phyloP scores from a whole-genome alignment of 306 rosid genomes.

The Neltuma alba region DNA sequence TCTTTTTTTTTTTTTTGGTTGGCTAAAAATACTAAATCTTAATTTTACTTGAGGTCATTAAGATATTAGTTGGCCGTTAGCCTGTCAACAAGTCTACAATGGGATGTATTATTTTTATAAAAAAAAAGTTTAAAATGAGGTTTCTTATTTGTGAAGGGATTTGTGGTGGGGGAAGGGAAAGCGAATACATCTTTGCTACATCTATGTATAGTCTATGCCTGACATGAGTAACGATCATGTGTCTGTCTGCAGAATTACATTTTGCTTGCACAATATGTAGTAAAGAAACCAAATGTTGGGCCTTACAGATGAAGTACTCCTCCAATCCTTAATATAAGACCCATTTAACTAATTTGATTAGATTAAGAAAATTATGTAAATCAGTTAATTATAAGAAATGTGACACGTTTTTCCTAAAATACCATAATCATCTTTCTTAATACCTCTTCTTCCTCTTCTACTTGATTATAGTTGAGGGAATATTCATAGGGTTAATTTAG shows the following conservation, averaged over 20 bases:
- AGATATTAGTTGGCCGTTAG: not conserved
- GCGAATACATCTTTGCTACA: not conserved
- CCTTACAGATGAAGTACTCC: not conserved
- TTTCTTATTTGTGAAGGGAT: constrained; percentile 18
- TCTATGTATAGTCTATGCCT: not conserved
- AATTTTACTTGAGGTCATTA: not conserved
- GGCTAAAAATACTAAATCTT: not conserved
- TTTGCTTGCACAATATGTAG: not conserved
- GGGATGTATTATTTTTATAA: not conserved
- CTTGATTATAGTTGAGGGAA: no score
- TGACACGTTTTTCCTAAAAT: no score
- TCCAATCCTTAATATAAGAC: no score
- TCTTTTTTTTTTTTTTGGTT: not conserved
- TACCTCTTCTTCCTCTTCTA: no score
- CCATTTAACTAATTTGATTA: no score
- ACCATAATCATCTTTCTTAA: no score
- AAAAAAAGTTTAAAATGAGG: not conserved
- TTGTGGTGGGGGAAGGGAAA: not conserved
- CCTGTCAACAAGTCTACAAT: not conserved
- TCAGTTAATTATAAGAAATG: no score
- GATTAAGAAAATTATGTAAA: no score
- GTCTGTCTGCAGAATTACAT: not conserved
- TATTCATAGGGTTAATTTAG: no score
- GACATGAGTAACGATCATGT: not conserved
- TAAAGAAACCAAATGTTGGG: not conserved